Evolutionary conservation across 2,329 filamentous ascomycete species (phyloP), one percentile per base, ranked within the genome.

Genomic region (Daldinia eschscholtzii): DNA sequence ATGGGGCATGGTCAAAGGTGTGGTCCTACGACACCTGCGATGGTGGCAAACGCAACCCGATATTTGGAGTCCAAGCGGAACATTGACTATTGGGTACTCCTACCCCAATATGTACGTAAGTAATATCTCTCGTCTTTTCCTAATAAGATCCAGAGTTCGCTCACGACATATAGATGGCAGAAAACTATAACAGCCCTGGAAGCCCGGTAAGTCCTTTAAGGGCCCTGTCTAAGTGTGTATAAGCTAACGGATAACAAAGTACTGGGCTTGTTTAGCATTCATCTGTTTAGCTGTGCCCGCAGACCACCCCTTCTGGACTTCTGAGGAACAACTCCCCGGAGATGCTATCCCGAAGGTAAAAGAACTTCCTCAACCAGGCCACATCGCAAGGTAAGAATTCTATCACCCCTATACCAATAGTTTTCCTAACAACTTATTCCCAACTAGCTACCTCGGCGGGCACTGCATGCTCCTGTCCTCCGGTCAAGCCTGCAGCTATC

Each of bases 111-210:
- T 92, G 84, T 93, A 86, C 81, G 84, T 83, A 78, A 79, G 82
- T 83, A 75, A 39, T 42, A 9, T 37, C 20, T 5, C 23, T 4
- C 37, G 9, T 3, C 18, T 44, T 39, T 30, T 56, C 10, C 9
- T 4, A n/a, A 35, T 28, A n/a, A 7, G 12, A 7, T 0, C 7
- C 26, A 30, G 4, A 42, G 15, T 18, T 48, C 13, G 46, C 68
- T 75, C 30, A 76, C 52, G 12, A 56, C 20, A 20, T 12, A 50
- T 59, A 92, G 79, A 88, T 94, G 81, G 91, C 91, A 0, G 92
- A 94, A 80, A 94, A 94, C 77, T 94, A 94, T 81, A 94, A 94
- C 79, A 93, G 91, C 9, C 91, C 92, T 0, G 90, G 90, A 37
- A 88, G 86, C 62, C 85, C 86, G 26, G 85, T 87, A 77, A 80